These are phyloP conservation scores for Gossypium longicalyx DNA, from an alignment of 345 rosid species.

Conservation along the genomic window DNA sequence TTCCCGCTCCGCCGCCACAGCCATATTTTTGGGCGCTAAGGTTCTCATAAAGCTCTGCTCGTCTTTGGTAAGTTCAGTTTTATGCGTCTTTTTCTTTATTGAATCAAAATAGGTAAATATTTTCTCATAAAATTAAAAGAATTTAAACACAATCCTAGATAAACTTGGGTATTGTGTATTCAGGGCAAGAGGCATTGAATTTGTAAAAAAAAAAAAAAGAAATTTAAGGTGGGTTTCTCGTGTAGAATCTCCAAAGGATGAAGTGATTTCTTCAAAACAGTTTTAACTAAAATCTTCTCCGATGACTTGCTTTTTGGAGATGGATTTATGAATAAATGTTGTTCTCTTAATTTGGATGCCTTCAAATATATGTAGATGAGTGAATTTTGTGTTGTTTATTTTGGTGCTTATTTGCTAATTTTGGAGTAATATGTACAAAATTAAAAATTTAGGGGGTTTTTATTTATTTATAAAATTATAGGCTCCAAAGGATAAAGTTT, in stretches of 20 bases:
- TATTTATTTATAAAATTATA: neutral
- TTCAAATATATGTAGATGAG: neutral
- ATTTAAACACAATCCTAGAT: neutral
- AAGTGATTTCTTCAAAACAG: neutral
- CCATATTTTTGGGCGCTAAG: neutral
- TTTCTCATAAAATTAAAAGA: neutral
- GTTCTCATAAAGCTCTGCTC: neutral
- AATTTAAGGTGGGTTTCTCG: neutral
- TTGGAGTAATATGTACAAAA: too few relatives aligned
- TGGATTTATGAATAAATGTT: neutral
- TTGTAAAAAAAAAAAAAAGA: neutral
- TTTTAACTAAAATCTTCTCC: neutral
- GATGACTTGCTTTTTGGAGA: neutral
- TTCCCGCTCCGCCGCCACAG: neutral
- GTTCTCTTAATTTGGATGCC: neutral
- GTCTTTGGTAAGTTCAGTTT: conserved; percentile 1
- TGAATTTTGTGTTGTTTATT: too few relatives aligned
- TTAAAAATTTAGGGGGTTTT: too few relatives aligned
- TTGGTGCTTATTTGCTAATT: too few relatives aligned
- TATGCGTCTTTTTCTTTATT: neutral
- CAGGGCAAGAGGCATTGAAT: neutral
- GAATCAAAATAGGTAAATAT: neutral
- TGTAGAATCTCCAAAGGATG: neutral
- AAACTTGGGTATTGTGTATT: neutral
- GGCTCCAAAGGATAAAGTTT: neutral